phyloP scores from a whole-genome alignment of 1,284 basidiomycete genomes.

The Fistulina hepatica region DNA sequence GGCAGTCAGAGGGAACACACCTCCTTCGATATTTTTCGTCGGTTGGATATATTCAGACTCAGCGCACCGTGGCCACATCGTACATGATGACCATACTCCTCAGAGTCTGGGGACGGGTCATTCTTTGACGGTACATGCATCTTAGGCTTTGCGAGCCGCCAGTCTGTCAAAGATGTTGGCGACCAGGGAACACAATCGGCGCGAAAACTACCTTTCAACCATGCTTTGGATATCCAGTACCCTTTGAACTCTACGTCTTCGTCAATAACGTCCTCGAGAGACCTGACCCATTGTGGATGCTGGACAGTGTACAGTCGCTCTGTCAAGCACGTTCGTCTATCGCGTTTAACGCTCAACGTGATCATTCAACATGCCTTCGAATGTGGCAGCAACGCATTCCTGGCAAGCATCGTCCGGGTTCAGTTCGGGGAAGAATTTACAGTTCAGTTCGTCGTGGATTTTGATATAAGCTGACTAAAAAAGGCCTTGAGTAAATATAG shows the following conservation, averaged over 20 bases:
- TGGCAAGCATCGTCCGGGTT: slow-evolving; percentile 46
- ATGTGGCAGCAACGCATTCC: slow-evolving; percentile 45
- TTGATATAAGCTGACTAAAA: slow-evolving; percentile 37
- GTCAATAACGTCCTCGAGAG: slow-evolving; percentile 42
- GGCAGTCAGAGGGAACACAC: slow-evolving; percentile 25
- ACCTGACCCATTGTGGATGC: slow-evolving; percentile 48
- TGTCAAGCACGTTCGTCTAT: slow-evolving; percentile 19
- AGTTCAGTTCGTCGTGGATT: slow-evolving; percentile 37
- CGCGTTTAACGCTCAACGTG: slow-evolving; percentile 8
- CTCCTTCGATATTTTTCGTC: slow-evolving; percentile 49
- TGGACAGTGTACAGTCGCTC: slow-evolving; percentile 56
- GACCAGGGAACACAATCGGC: slow-evolving; percentile 4
- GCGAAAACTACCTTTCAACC: slow-evolving; percentile 52
- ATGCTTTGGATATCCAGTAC: slow-evolving; percentile 67
- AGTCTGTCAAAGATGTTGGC: slow-evolving; percentile 37
- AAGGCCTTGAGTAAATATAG: slow-evolving; percentile 1
- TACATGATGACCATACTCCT: slow-evolving; percentile 46
- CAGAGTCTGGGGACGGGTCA: slow-evolving; percentile 57
- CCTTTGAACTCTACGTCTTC: slow-evolving; percentile 33
- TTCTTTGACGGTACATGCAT: slow-evolving; percentile 48
- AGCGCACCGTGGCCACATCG: slow-evolving; percentile 58
- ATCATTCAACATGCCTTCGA: slow-evolving; percentile 36
- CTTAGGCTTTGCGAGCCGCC: slow-evolving; percentile 57
- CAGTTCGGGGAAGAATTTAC: slow-evolving; percentile 35
- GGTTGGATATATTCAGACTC: slow-evolving; percentile 39